Evolutionary conservation across 2,329 filamentous ascomycete genomes (phyloP).

Genomic region (Colletotrichum spaethianum): DNA sequence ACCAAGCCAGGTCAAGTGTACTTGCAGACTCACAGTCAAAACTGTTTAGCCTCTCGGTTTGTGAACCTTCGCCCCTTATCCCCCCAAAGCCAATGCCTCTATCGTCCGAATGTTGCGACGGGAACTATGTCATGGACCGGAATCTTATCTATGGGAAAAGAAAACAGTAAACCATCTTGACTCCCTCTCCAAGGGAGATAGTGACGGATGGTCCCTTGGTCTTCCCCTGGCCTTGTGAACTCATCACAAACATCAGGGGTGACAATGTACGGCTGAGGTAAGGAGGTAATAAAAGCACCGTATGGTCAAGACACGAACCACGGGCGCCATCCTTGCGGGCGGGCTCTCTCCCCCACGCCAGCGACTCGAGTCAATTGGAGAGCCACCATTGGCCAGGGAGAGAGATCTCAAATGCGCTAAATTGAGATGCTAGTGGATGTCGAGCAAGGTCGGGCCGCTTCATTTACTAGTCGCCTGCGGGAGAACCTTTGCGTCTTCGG

Average conservation of each 20-base stretch:
- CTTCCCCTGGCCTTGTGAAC: not conserved
- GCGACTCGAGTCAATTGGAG: conserved; percentile 13
- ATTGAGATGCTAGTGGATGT: conserved; percentile 16
- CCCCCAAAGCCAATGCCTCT: not conserved
- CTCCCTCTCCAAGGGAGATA: conserved; percentile 7
- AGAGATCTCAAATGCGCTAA: conserved; percentile 14
- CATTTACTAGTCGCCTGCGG: conserved; percentile 20
- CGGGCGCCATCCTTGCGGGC: conserved; percentile 8
- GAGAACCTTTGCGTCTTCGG: conserved; percentile 5
- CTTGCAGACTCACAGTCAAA: not conserved
- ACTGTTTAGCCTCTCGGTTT: conserved; percentile 8
- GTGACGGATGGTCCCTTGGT: not conserved
- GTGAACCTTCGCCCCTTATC: conserved; percentile 13
- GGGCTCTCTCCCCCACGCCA: not conserved
- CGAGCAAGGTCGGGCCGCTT: conserved; percentile 1
- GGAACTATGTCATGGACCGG: conserved; percentile 21
- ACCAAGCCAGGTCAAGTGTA: conserved; percentile 6
- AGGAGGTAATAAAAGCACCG: conserved; percentile 24
- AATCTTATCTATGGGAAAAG: conserved; percentile 17
- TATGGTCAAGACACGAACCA: conserved; percentile 31
- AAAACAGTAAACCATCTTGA: not conserved
- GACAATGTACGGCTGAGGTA: conserved; percentile 17
- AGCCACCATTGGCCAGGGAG: conserved; percentile 7
- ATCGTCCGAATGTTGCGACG: conserved; percentile 26
- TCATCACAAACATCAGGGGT: conserved; percentile 11